Conservation (phyloP, 106 monocot genomes). For the Vanilla planifolia region DNA sequence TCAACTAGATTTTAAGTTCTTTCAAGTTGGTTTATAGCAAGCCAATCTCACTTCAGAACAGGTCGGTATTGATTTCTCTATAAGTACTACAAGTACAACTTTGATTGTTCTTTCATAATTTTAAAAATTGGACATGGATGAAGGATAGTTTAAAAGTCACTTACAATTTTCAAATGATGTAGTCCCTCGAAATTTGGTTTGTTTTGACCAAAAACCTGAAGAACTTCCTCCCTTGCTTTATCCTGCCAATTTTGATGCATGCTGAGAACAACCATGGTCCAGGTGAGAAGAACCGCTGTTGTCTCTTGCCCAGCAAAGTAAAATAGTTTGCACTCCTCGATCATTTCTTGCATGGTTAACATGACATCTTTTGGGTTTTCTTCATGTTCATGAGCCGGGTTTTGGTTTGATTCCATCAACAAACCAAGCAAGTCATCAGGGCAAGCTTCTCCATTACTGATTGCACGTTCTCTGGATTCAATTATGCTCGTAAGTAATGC, state of each 20-base stretch:
- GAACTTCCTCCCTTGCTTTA: conserved; percentile 50
- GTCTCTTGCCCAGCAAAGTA: conserved; percentile 81
- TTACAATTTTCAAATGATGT: conserved; percentile 17
- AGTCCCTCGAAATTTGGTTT: conserved; percentile 13
- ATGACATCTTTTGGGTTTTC: neutral
- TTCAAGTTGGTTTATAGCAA: too few relatives aligned
- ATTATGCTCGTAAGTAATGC: conserved; percentile 36
- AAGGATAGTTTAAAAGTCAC: neutral
- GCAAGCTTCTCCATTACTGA: conserved; percentile 15
- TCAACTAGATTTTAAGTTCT: too few relatives aligned
- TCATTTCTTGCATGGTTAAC: conserved; percentile 36
- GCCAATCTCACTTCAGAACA: too few relatives aligned
- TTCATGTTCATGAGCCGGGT: neutral
- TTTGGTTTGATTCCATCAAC: conserved; percentile 14
- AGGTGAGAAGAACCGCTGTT: conserved; percentile 36
- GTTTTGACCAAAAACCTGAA: conserved; percentile 21
- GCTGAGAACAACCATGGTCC: conserved; percentile 44
- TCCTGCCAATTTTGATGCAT: conserved; percentile 53
- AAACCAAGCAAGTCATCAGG: conserved; percentile 16
- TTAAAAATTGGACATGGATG: neutral
- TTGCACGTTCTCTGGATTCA: conserved; percentile 17
- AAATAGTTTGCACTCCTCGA: conserved; percentile 76
- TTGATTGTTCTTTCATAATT: too few relatives aligned
- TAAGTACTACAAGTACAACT: too few relatives aligned
- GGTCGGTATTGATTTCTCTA: too few relatives aligned